Percentiles rank a stretch among this genome's conserved stretches.
phyloP scores from a whole-genome alignment of 345 rosid species.

The Durio zibethinus region DNA sequence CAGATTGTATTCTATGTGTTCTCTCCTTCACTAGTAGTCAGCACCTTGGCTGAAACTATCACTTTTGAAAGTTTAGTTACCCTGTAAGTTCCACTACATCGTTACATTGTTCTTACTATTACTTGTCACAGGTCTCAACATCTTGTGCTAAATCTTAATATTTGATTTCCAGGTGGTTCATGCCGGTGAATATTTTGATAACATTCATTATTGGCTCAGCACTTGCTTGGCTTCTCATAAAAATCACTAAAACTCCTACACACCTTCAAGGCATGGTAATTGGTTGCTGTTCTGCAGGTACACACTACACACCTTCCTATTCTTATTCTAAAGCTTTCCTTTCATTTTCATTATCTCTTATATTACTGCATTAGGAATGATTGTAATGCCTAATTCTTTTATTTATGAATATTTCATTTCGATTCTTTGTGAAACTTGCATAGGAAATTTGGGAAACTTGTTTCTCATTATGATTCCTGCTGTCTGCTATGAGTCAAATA shows the following conservation, averaged over 20 bases:
- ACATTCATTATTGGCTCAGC: constrained; percentile 48
- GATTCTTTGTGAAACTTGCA: too few relatives aligned
- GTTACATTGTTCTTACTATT: not conserved
- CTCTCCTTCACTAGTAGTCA: constrained; percentile 37
- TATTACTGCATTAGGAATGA: too few relatives aligned
- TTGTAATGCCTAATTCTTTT: not conserved
- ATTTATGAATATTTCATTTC: too few relatives aligned
- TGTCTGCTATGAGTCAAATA: constrained; percentile 56
- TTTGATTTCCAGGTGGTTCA: constrained; percentile 41
- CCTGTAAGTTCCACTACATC: constrained; percentile 31
- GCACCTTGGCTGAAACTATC: constrained; percentile 37
- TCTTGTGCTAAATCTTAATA: too few relatives aligned
- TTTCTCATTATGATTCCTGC: constrained; percentile 63
- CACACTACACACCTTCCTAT: not conserved
- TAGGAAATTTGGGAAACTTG: constrained; percentile 73
- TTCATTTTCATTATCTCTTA: not conserved
- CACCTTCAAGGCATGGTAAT: constrained; percentile 39
- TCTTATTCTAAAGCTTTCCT: not conserved
- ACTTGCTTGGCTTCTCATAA: constrained; percentile 49
- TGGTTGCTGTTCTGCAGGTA: constrained; percentile 30
- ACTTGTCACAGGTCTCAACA: not conserved
- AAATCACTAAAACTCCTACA: constrained; percentile 41
- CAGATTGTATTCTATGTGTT: constrained; percentile 41
- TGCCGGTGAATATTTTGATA: constrained; percentile 48
- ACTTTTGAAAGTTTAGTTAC: constrained; percentile 30